phyloP scores from a whole-genome alignment of 805 yeast genomes.

The Spencermartinsiella europaea region DNA sequence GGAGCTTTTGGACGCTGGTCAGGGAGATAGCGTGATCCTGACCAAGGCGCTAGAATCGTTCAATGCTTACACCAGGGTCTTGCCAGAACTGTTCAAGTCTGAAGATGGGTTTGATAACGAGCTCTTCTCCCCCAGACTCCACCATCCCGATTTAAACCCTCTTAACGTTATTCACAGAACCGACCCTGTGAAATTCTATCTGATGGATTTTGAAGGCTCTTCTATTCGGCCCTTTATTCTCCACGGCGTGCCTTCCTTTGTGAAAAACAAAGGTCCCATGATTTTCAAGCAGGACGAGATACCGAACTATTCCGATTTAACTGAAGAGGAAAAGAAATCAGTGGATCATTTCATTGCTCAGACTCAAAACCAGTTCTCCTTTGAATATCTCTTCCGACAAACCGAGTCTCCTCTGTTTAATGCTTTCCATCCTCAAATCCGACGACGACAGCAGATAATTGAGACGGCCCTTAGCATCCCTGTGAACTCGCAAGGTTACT shows the following conservation, averaged over 20 bases:
- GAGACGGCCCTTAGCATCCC: slow-evolving; percentile 26
- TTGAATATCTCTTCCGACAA: slow-evolving; percentile 74
- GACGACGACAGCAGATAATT: slow-evolving; percentile 39
- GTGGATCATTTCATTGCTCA: slow-evolving; percentile 81
- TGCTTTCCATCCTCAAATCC: slow-evolving; percentile 74
- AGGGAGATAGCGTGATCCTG: slow-evolving; percentile 34
- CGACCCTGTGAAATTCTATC: slow-evolving; percentile 37
- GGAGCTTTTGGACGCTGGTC: slow-evolving; percentile 39
- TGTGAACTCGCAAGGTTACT: slow-evolving; percentile 20
- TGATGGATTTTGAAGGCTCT: slow-evolving; percentile 80
- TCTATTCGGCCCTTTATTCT: slow-evolving; percentile 76
- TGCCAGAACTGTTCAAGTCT: slow-evolving; percentile 51
- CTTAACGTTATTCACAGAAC: slow-evolving; percentile 65
- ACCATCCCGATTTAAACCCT: slow-evolving; percentile 84
- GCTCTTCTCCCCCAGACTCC: slow-evolving; percentile 66
- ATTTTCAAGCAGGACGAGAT: slow-evolving; percentile 73
- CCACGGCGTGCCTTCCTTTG: slow-evolving; percentile 74
- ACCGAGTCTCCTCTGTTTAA: slow-evolving; percentile 57
- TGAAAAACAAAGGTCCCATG: slow-evolving; percentile 84
- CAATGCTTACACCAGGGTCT: slow-evolving; percentile 51
- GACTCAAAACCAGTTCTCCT: slow-evolving; percentile 85
- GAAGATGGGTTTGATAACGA: slow-evolving; percentile 46
- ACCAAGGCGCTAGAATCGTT: slow-evolving; percentile 50
- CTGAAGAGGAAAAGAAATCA: slow-evolving; percentile 70
- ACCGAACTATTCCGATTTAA: slow-evolving; percentile 60